Percentiles rank a stretch among this genome's conserved stretches.
phyloP scores from a whole-genome alignment of 192 early-diverging fungal species.

The Gigaspora rosea region DNA sequence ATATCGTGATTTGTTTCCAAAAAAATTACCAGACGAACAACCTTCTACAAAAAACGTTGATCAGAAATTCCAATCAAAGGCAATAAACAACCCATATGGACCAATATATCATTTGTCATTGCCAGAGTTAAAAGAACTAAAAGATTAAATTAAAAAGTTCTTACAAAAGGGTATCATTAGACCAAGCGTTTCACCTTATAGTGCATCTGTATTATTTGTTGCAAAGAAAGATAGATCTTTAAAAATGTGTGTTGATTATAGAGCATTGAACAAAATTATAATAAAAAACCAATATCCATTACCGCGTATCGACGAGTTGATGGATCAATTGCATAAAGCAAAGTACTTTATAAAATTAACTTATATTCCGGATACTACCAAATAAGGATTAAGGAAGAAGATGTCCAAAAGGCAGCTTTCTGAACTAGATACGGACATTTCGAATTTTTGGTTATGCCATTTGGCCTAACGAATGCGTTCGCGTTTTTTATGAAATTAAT shows the following conservation, averaged over 20 bases:
- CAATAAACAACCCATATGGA: not conserved
- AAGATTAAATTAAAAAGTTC: slow-evolving; percentile 32
- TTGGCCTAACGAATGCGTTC: slow-evolving; percentile 63
- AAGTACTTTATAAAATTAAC: slow-evolving; percentile 35
- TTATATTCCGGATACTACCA: slow-evolving; percentile 40
- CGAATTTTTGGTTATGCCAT: slow-evolving; percentile 62
- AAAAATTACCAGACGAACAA: not conserved
- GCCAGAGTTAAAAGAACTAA: slow-evolving; percentile 36
- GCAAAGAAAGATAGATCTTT: slow-evolving; percentile 36
- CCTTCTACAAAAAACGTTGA: slow-evolving; percentile 22
- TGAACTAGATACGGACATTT: slow-evolving; percentile 45
- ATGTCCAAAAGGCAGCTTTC: slow-evolving; percentile 50
- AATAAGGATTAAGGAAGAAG: slow-evolving; percentile 31
- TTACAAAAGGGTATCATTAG: slow-evolving; percentile 22
- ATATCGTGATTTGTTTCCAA: slow-evolving; percentile 11
- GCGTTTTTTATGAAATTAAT: slow-evolving; percentile 57
- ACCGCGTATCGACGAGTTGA: slow-evolving; percentile 38
- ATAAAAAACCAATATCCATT: slow-evolving; percentile 46
- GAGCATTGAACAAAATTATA: slow-evolving; percentile 50
- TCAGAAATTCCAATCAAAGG: slow-evolving; percentile 14
- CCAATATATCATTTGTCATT: slow-evolving; percentile 36
- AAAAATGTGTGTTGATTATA: slow-evolving; percentile 47
- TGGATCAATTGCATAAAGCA: not conserved
- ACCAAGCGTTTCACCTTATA: slow-evolving; percentile 24
- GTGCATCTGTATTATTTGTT: slow-evolving; percentile 31